These are phyloP conservation scores for Salix suchowensis DNA, from an alignment of 345 rosid genomes.

Conservation along the genomic window DNA sequence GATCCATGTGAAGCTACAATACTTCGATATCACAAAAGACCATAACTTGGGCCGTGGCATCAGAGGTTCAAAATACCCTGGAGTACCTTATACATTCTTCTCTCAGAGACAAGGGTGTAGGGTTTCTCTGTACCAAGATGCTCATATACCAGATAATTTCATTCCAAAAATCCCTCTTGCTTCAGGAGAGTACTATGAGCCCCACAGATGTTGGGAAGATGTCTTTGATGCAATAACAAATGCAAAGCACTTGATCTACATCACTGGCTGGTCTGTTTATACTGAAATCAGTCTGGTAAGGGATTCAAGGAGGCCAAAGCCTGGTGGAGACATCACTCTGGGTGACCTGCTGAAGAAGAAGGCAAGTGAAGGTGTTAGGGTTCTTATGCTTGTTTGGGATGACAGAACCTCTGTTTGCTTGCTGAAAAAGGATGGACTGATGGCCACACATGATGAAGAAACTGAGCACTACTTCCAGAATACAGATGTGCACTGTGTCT, in stretches of 20 bases:
- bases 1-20: slow-evolving; percentile 89
- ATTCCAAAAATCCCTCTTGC: slow-evolving; percentile 87
- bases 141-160: slow-evolving; percentile 82
- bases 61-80: slow-evolving; percentile 68
- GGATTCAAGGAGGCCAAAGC: slow-evolving; percentile 89
- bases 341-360: slow-evolving; percentile 90
- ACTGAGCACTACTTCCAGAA: slow-evolving; percentile 59
- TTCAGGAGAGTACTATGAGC: slow-evolving; percentile 73
- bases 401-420: slow-evolving; percentile 92
- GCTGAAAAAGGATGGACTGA: slow-evolving; percentile 82
- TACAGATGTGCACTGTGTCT: slow-evolving; percentile 75
- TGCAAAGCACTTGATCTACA: slow-evolving; percentile 84
- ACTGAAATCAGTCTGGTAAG: slow-evolving; percentile 79
- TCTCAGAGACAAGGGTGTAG: slow-evolving; percentile 82
- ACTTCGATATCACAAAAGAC: slow-evolving; percentile 66
- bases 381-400: slow-evolving; percentile 92
- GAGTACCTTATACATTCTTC: slow-evolving; percentile 88
- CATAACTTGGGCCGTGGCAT: slow-evolving; percentile 64
- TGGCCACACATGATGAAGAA: slow-evolving; percentile 98
- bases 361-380: slow-evolving; percentile 91
- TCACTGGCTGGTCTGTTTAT: slow-evolving; percentile 98
- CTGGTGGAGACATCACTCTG: slow-evolving; percentile 75
- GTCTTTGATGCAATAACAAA: slow-evolving; percentile 79
- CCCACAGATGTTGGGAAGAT: slow-evolving; percentile 98
- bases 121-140: slow-evolving; percentile 91